Percentiles rank a stretch among this genome's conserved stretches.
These are phyloP conservation scores for Vaccinium darrowii DNA, from an alignment of 148 eudicot species.

Conservation along the genomic window DNA sequence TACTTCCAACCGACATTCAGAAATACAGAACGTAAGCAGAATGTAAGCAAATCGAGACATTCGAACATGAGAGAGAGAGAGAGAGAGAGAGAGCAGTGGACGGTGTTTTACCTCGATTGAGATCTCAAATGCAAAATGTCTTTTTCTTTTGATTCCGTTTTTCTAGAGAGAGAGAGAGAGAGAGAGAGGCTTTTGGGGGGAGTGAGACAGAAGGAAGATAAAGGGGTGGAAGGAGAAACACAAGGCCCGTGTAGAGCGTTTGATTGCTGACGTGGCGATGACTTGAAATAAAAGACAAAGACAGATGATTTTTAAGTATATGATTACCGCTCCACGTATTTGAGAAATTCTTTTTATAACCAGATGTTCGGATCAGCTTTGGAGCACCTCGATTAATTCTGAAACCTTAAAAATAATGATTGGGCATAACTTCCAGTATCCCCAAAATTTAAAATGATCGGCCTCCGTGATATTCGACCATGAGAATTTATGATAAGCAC, in stretches of 20 bases:
- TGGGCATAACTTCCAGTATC: too few species aligned
- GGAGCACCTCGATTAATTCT: too few species aligned
- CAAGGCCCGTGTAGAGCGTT: background rate
- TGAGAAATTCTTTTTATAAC: background rate
- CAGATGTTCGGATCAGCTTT: too few species aligned
- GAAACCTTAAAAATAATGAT: too few species aligned
- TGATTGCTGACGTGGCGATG: background rate
- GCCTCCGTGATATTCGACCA: too few species aligned
- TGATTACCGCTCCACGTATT: background rate
- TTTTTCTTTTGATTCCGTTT: background rate
- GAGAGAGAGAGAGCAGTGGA: background rate
- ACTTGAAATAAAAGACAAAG: background rate
- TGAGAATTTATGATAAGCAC: too few species aligned
- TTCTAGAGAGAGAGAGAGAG: conserved; percentile 2
- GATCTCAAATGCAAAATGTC: conserved; percentile 19
- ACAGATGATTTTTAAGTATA: background rate
- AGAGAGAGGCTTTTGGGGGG: background rate
- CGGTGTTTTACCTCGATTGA: conserved; percentile 7
- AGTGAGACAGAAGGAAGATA: conserved; percentile 3
- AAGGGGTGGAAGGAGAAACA: background rate
- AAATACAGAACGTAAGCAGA: background rate
- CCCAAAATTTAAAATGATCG: too few species aligned
- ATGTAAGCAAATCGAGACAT: background rate
- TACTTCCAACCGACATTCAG: background rate
- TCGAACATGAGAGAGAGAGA: background rate